phyloP scores from a whole-genome alignment of 768 basidiomycete species.

The Asterophora parasitica region DNA sequence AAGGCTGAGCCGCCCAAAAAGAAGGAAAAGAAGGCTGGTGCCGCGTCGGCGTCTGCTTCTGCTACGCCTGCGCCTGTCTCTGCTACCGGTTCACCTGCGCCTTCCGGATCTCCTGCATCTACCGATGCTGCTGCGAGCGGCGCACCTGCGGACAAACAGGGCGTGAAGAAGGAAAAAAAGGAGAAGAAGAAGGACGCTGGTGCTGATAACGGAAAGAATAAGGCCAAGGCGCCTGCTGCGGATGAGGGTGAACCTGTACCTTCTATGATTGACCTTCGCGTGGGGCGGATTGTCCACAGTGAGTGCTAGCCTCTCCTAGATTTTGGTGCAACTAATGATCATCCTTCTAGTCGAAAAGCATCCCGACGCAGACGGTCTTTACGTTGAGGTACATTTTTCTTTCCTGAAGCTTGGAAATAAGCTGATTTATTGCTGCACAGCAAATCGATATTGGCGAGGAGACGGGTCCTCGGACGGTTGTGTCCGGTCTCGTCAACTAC shows the following conservation, averaged over 20 bases:
- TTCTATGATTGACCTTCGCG: slow-evolving; percentile 95
- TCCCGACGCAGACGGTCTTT: slow-evolving; percentile 96
- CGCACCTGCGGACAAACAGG: no score
- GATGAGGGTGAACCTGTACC: slow-evolving; percentile 84
- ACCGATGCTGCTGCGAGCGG: no score
- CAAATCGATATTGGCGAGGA: slow-evolving; percentile 97
- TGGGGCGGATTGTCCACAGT: slow-evolving; percentile 92
- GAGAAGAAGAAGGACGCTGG: slow-evolving; percentile 50
- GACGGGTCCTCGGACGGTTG: slow-evolving; percentile 90
- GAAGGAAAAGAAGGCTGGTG: slow-evolving; percentile 55
- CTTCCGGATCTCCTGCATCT: no score
- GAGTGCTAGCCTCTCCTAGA: slow-evolving; percentile 20
- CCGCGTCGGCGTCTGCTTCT: slow-evolving; percentile 11
- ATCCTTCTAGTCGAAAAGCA: slow-evolving; percentile 77
- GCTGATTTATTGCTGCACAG: slow-evolving; percentile 32
- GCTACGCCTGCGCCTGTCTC: no score
- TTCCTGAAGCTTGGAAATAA: neutral
- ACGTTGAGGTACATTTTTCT: slow-evolving; percentile 66
- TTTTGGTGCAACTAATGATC: neutral
- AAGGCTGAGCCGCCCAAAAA: slow-evolving; percentile 72
- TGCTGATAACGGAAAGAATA: slow-evolving; percentile 35
- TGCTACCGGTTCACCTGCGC: slow-evolving; percentile 12
- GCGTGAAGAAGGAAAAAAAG: slow-evolving; percentile 50
- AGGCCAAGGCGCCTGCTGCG: slow-evolving; percentile 38
- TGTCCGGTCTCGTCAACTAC: slow-evolving; percentile 95